A percentile compares a stretch with the other conserved stretches of the same genome.
These are phyloP conservation scores for Pseudopyrenochaeta lycopersici DNA, from an alignment of 2,329 filamentous ascomycete species.

Conservation along the genomic window DNA sequence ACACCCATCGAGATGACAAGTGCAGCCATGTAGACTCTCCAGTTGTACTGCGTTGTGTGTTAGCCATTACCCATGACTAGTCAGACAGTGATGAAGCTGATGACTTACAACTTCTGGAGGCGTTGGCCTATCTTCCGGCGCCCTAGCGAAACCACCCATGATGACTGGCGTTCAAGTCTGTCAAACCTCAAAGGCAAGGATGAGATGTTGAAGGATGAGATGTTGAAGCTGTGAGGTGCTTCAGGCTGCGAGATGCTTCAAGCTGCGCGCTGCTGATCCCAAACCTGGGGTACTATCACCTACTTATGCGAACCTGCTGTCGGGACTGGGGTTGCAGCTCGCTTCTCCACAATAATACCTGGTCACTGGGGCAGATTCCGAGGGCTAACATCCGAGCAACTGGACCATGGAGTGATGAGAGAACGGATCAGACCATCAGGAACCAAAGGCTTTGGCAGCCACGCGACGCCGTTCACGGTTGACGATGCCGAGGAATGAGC, in stretches of 20 bases:
- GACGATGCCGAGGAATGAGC: slow-evolving; percentile 1
- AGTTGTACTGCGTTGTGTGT: slow-evolving; percentile 54
- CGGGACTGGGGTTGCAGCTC: slow-evolving; percentile 9
- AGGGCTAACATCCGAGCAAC: slow-evolving; percentile 20
- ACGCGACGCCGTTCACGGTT: slow-evolving; percentile 11
- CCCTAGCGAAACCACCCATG: slow-evolving; percentile 54
- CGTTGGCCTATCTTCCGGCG: slow-evolving; percentile 64
- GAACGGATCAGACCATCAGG: slow-evolving; percentile 14
- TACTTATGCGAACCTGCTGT: slow-evolving; percentile 21
- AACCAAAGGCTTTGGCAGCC: slow-evolving; percentile 6
- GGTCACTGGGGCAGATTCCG: slow-evolving; percentile 15
- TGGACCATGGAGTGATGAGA: slow-evolving; percentile 9
- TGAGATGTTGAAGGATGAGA: neutral
- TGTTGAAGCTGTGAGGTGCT: slow-evolving; percentile 4
- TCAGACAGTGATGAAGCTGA: neutral
- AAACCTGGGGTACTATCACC: slow-evolving; percentile 32
- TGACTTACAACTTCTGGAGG: slow-evolving; percentile 59
- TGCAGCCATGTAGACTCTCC: slow-evolving; percentile 59
- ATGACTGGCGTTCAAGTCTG: slow-evolving; percentile 10
- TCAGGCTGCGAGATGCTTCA: neutral
- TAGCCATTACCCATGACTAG: slow-evolving; percentile 1
- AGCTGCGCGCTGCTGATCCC: slow-evolving; percentile 18
- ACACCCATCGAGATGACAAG: slow-evolving; percentile 60
- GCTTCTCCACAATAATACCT: slow-evolving; percentile 30
- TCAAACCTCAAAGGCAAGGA: slow-evolving; percentile 3